These are phyloP conservation scores for Ustilago xerochloae DNA, from an alignment of 1,284 basidiomycete species.

Conservation along the genomic window DNA sequence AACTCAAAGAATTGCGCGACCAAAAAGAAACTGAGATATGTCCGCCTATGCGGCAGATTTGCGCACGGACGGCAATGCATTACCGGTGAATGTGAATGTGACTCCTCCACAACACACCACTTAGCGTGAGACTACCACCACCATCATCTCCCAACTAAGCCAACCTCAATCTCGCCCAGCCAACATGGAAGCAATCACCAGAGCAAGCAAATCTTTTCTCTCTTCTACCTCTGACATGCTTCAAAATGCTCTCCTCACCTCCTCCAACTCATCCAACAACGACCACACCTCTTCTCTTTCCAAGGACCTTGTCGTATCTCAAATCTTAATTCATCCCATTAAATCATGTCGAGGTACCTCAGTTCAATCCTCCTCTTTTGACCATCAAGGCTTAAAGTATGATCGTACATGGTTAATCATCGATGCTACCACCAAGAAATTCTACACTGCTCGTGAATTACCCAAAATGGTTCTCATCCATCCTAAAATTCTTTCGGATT, in stretches of 20 bases:
- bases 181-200: conserved; percentile 44
- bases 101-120: too few relatives aligned
- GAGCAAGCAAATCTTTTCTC: conserved; percentile 28
- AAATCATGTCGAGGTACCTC: conserved; percentile 60
- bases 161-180: too few relatives aligned
- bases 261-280: conserved; percentile 16
- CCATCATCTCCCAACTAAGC: too few relatives aligned
- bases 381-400: conserved; percentile 53
- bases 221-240: conserved; percentile 44
- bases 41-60: too few relatives aligned
- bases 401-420: conserved; percentile 65
- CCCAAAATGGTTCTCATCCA: conserved; percentile 62
- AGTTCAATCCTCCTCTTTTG: conserved; percentile 47
- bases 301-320: conserved; percentile 39
- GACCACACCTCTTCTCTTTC: conserved; percentile 39
- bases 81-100: too few relatives aligned
- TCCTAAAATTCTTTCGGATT: conserved; percentile 41
- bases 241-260: conserved; percentile 38
- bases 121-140: too few relatives aligned
- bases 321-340: conserved; percentile 61
- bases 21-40: neutral
- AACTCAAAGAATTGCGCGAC: neutral
- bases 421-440: conserved; percentile 48
- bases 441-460: conserved; percentile 60
- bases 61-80: too few relatives aligned